Base-by-base conservation (phyloP, 2,329 filamentous ascomycete species). In the Verticillium isaacii region DNA sequence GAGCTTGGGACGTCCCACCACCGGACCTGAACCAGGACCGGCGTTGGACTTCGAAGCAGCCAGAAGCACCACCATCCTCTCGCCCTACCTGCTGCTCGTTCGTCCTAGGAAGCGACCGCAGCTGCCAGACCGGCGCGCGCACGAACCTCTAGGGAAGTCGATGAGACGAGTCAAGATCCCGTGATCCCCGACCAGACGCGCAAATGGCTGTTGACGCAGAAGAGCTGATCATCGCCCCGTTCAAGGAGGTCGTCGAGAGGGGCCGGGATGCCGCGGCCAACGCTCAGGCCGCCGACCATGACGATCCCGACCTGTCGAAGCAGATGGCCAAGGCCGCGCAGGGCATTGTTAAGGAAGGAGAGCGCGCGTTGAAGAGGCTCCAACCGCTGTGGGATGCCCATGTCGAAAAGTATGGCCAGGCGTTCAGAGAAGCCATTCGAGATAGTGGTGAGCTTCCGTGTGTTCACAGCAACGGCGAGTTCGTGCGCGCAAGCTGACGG, bases 301-400 rank as follows among this genome's bases (percentile, higher is more conserved):
- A 66, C 14, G 64, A 68, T 32, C 61, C 66, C 2, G 70, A 67
- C 15, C 62, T 67, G 32, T 64, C 65, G 25, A 69, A 64, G 56
- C 65, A 64, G 14, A 75, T 78, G 70, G 65, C 67, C 37, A 73
- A 70, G 62, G 69, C 74, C 36, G 75, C 73, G 0, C 71, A 72
- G 45, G 62, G 65, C 6, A 65, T 80, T 5, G 60, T 72, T 17
- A 74, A 68, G 36, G 77, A 79, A 52, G 77, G 75, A 50, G 72
- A 75, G 65, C 70, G 74, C 2, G 73, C 74, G 1, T 56, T 74
- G 62, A 74, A 74, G 60, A 71, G 74, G 32, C 62, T 80, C 19
- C 68, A 74, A 59, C 74, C 75, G 6, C 63, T 77, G 4, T 78
- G 77, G 75, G 71, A 73, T 37, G 69, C 68, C 19, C 74, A 74